Evolutionary conservation across 305 asterid genomes (phyloP), one percentile per base, ranked within the genome.

Genomic region (Caryopteris hybrid): DNA sequence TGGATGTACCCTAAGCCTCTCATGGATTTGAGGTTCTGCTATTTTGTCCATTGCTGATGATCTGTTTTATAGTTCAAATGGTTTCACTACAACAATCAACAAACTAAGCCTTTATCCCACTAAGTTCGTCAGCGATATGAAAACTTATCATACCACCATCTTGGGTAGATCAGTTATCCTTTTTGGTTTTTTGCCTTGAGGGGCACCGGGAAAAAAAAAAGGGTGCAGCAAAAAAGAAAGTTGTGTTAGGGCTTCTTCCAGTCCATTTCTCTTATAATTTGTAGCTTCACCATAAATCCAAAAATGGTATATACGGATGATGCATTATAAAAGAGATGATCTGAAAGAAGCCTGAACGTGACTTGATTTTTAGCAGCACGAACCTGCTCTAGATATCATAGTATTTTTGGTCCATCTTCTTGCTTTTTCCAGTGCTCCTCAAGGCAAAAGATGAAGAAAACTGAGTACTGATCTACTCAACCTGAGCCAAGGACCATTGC

Each of bases 1-100:
- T 91, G 90, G 95, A 94, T 94, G 99, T 94, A 94, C 84, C 99
- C 99, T 29, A 94, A 94, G 82, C 96, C 99, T 69, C 88, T 86
- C 43, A 74, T 94, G 96, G 99, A 94, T 79, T 84, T 94, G 78
- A 94, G 96, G 99, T 94, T 74, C 52, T 77, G 68, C 48, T 73
- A 66, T 69, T 54, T 36, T 62, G 36, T 55, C 56, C 43, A 52
- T 68, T 74, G 57, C 61, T 45, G 71, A 56, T 29, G 7, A 39
- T 74, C n/a, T 38, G 60, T 74, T 55, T 78, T 29, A 25, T 43
- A 56, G 42, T 56, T 51, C 53, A 18, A 46, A 53, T 51, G 64
- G 36, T 66, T 53, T 73, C 46, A 41, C 27, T 59, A 55, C 7
- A 36, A 36, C 41, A 36, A 36, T 36, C 41, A 36, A 4, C 41